A percentile compares a stretch with the other conserved stretches of the same genome.
Conservation (phyloP, 257 asterid species). For the Coffea canephora region DNA sequence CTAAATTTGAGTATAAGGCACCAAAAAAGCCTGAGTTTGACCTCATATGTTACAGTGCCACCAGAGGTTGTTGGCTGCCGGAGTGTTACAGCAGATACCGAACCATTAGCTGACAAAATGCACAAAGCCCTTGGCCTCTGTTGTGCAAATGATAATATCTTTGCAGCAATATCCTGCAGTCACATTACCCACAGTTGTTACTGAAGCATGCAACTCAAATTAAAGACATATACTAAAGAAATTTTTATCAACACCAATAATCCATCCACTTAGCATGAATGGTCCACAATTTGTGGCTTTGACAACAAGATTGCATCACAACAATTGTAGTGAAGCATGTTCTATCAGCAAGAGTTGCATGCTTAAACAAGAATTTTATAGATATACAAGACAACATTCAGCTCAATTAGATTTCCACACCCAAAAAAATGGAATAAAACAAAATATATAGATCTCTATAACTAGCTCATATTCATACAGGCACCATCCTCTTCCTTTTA, state of each 20-base stretch:
- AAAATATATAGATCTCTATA: background rate
- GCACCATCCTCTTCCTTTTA: background rate
- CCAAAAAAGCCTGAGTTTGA: conserved; percentile 19
- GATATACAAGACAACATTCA: background rate
- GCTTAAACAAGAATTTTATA: background rate
- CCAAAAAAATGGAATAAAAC: background rate
- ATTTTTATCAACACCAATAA: background rate
- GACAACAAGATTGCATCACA: background rate
- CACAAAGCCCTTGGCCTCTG: conserved; percentile 95
- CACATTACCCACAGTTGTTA: conserved; percentile 9
- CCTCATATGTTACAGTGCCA: conserved; percentile 79
- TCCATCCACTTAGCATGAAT: background rate
- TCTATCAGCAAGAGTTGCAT: background rate
- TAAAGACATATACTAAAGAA: background rate
- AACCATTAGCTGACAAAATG: conserved; percentile 77
- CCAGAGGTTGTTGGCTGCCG: conserved; percentile 71
- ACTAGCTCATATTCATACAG: background rate
- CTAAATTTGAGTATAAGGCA: background rate
- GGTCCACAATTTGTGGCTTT: background rate
- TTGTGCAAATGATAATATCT: conserved; percentile 84
- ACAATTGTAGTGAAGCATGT: background rate
- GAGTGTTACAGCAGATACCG: conserved; percentile 71
- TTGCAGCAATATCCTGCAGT: conserved; percentile 82
- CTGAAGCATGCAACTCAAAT: background rate
- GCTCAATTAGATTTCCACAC: background rate